Conservation (phyloP, 768 basidiomycete species). For the Naganishia onofrii region DNA sequence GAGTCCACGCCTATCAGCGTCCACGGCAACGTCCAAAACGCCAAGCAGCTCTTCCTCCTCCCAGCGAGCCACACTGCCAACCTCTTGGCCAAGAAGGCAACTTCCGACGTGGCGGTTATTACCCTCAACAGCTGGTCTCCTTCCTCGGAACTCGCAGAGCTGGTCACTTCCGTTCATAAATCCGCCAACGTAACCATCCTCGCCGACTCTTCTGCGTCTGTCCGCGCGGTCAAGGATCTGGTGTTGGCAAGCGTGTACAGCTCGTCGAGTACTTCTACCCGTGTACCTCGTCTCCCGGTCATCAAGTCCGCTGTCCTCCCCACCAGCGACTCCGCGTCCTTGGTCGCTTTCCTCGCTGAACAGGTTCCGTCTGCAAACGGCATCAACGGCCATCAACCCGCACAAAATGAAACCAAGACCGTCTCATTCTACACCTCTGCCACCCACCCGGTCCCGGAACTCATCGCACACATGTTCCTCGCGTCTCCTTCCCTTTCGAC, state of each 20-base stretch:
- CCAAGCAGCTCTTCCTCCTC: slow-evolving; percentile 39
- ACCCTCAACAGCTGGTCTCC: slow-evolving; percentile 39
- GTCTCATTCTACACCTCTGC: slow-evolving; percentile 65
- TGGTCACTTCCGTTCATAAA: background rate
- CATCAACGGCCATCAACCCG: background rate
- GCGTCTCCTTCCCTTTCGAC: slow-evolving; percentile 55
- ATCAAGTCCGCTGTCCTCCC: background rate
- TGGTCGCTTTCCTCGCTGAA: slow-evolving; percentile 38
- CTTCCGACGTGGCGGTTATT: slow-evolving; percentile 24
- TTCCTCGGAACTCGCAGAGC: slow-evolving; percentile 27
- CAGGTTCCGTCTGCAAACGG: slow-evolving; percentile 12
- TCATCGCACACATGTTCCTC: slow-evolving; percentile 54
- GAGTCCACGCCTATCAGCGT: slow-evolving; percentile 49
- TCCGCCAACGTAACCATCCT: slow-evolving; percentile 33
- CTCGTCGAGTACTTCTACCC: slow-evolving; percentile 26
- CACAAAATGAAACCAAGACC: slow-evolving; percentile 54
- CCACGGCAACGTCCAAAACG: slow-evolving; percentile 57
- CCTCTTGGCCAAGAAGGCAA: slow-evolving; percentile 29
- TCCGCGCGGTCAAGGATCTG: slow-evolving; percentile 42
- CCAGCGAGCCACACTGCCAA: slow-evolving; percentile 41
- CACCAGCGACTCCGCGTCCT: slow-evolving; percentile 23
- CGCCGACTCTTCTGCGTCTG: slow-evolving; percentile 38
- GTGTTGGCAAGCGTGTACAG: slow-evolving; percentile 43
- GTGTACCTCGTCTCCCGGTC: background rate
- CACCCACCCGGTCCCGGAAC: slow-evolving; percentile 58